phyloP scores from a whole-genome alignment of 1,139 yeast species.

The Taiozyma sp. region DNA sequence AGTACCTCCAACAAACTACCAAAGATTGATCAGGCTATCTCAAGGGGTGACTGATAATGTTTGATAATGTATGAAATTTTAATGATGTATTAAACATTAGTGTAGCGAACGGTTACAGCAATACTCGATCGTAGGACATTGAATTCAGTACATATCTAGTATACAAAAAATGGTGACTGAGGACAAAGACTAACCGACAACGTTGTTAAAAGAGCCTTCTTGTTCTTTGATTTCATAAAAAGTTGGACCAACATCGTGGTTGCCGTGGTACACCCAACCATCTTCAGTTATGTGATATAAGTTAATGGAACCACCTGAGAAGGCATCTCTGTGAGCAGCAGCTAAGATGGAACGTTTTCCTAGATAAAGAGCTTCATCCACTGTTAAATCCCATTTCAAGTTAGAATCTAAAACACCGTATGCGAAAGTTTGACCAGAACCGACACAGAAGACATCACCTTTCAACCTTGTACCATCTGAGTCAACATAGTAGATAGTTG shows the following conservation, averaged over 20 bases:
- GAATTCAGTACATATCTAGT: background rate
- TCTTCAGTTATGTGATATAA: conserved; percentile 87
- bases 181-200: conserved; percentile 43
- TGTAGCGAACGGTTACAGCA: background rate
- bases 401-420: conserved; percentile 96
- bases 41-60: background rate
- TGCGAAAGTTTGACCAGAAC: conserved; percentile 99
- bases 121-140: background rate
- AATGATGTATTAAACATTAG: background rate
- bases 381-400: conserved; percentile 83
- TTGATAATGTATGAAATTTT: background rate
- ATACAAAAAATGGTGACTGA: background rate
- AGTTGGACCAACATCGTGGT: conserved; percentile 84
- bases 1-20: conserved; percentile 8
- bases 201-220: conserved; percentile 90
- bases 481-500: conserved; percentile 93
- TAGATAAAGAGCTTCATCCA: conserved; percentile 88
- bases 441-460: conserved; percentile 96
- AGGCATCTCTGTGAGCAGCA: conserved; percentile 98
- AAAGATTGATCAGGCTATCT: conserved; percentile 9
- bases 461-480: conserved; percentile 95
- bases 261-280: conserved; percentile 97
- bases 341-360: conserved; percentile 97
- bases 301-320: conserved; percentile 95
- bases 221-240: conserved; percentile 89